Evolutionary conservation across 2,329 filamentous ascomycete genomes (phyloP), one percentile per base, ranked within the genome.

Genomic region (Claviceps sp.): DNA sequence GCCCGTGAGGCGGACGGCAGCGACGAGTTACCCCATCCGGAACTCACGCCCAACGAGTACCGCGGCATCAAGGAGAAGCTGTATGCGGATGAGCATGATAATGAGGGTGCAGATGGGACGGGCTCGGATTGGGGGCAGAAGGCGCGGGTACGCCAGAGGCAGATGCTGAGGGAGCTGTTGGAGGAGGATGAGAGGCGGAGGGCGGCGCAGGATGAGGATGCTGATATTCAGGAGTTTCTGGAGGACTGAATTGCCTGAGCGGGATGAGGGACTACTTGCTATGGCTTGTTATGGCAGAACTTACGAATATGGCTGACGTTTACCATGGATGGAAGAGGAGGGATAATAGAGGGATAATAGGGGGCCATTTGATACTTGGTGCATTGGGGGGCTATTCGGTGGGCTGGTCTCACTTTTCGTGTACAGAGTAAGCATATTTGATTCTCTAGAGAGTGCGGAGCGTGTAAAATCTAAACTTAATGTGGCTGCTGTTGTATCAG

Each of bases 201-300:
- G 60, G 64, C 70, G 48, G 81, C 83, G 59, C 79, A 83, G 54
- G 75, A 86, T 57, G 80, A 84, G 55, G 84, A 88, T 65, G 84
- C 85, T 68, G 84, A 89, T 64, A 84, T 90, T 59, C 77, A 81
- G 63, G 82, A 89, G 67, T 80, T 84, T 60, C 66, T 89, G 64
- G 74, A 78, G 59, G 75, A 81, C 62, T 59, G 26, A 49, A 4
- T 9, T 4, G 2, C 9, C 3, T 11, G 30, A 34, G 30, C 30
- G 4, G 9, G 30, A 34, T 4, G 30, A 34, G 30, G 30, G 30
- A 11, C 4, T 34, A 5, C 11, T 24, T 26, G 13, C 13, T 11
- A 2, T 41, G 9, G 18, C 22, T 22, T 22, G 7, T 43, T 24
- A 8, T 26, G 30, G 30, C 30, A 30, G 30, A 30, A 30, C 30